Percentiles rank a stretch among this genome's conserved stretches.
phyloP scores from a whole-genome alignment of 2,329 filamentous ascomycete species.

The Claviceps citrina region DNA sequence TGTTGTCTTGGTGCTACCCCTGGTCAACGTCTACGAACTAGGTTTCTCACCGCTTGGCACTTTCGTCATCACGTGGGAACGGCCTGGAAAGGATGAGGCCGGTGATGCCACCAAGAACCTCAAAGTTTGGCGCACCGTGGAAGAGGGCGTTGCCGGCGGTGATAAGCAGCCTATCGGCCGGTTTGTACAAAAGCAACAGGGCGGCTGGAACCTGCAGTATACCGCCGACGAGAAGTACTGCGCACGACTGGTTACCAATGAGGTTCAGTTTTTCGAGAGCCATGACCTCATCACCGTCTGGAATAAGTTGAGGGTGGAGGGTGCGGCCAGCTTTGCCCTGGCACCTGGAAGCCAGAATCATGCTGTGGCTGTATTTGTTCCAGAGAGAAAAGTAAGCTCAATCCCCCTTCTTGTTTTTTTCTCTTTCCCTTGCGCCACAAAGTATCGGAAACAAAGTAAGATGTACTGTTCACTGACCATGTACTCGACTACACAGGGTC shows the following conservation, averaged over 20 bases:
- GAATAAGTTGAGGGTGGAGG: slow-evolving; percentile 91
- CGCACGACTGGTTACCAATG: slow-evolving; percentile 85
- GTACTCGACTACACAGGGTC: slow-evolving; percentile 36
- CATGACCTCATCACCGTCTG: slow-evolving; percentile 72
- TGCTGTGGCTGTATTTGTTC: slow-evolving; percentile 86
- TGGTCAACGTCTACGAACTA: slow-evolving; percentile 80
- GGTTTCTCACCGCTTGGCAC: slow-evolving; percentile 86
- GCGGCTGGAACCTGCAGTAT: slow-evolving; percentile 95
- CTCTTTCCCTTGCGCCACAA: background rate
- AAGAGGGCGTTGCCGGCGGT: slow-evolving; percentile 44
- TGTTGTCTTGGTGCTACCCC: slow-evolving; percentile 57
- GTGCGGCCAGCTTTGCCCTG: slow-evolving; percentile 75
- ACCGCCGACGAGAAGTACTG: slow-evolving; percentile 86
- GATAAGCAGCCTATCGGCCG: slow-evolving; percentile 65
- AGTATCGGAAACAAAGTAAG: background rate
- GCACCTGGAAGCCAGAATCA: slow-evolving; percentile 71
- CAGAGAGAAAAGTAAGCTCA: slow-evolving; percentile 69
- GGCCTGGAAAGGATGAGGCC: slow-evolving; percentile 78
- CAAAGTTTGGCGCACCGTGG: slow-evolving; percentile 83
- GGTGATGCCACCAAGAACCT: slow-evolving; percentile 92
- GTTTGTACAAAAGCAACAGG: slow-evolving; percentile 92
- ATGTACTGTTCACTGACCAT: background rate
- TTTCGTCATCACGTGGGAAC: slow-evolving; percentile 93
- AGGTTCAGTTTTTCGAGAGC: slow-evolving; percentile 93
- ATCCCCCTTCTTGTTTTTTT: background rate